Percentiles rank a stretch among this genome's conserved stretches.
phyloP scores from a whole-genome alignment of 2,329 filamentous ascomycete genomes.

The Cryphonectria parasitica region DNA sequence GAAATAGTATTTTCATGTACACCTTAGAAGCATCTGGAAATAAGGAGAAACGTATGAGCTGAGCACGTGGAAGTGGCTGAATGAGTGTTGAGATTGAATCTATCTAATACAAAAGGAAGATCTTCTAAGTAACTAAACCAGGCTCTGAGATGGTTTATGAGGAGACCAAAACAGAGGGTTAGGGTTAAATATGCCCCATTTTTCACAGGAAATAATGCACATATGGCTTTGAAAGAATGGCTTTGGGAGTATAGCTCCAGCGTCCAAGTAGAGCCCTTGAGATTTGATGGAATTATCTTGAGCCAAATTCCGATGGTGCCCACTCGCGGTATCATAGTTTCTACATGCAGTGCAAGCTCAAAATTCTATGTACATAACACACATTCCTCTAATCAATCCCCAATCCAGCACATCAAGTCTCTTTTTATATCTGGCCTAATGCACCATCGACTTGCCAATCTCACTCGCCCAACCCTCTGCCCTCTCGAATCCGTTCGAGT shows the following conservation, averaged over 20 bases:
- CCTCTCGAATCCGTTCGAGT: conserved; percentile 78
- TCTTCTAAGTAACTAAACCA: too few relatives aligned
- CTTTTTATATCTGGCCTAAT: conserved; percentile 33
- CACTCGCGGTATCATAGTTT: background rate
- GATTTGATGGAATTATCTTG: background rate
- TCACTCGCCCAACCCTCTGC: conserved; percentile 80
- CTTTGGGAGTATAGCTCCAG: background rate
- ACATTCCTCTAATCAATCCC: background rate
- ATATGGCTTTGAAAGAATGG: background rate
- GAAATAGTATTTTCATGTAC: background rate
- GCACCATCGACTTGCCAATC: conserved; percentile 77
- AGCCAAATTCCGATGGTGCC: background rate
- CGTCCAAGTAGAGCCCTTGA: background rate
- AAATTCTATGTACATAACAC: background rate
- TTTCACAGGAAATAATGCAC: background rate
- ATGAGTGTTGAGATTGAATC: too few relatives aligned
- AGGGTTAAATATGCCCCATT: too few relatives aligned
- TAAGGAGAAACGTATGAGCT: too few relatives aligned
- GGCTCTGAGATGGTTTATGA: too few relatives aligned
- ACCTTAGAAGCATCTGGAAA: background rate
- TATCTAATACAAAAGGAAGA: too few relatives aligned
- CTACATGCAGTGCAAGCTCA: background rate
- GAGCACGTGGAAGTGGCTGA: too few relatives aligned
- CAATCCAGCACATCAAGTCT: background rate
- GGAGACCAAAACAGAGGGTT: too few relatives aligned